phyloP scores from a whole-genome alignment of 2,329 filamentous ascomycete species.

The Aureobasidium musti region DNA sequence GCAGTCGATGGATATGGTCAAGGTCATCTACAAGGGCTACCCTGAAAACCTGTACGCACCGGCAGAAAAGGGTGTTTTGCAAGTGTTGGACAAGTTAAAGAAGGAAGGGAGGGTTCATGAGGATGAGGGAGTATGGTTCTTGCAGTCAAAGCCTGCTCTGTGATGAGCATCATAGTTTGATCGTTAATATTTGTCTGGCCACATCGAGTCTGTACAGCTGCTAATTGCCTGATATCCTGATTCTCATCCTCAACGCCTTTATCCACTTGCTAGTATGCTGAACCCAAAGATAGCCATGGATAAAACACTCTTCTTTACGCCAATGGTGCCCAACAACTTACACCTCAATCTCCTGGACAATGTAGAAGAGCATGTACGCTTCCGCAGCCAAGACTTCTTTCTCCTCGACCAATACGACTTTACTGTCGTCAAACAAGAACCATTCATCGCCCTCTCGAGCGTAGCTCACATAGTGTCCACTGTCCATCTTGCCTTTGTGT shows the following conservation, averaged over 20 bases:
- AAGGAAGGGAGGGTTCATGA: constrained; percentile 61
- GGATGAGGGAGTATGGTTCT: constrained; percentile 17
- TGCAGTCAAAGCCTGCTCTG: constrained; percentile 25
- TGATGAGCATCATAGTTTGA: neutral
- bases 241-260: neutral
- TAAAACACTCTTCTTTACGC: neutral
- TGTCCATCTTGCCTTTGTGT: constrained; percentile 89
- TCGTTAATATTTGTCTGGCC: neutral
- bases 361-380: constrained; percentile 88
- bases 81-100: constrained; percentile 78
- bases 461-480: constrained; percentile 90
- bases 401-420: constrained; percentile 79
- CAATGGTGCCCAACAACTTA: neutral
- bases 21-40: constrained; percentile 79
- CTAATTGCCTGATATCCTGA: neutral
- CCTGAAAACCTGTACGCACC: constrained; percentile 72
- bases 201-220: constrained; percentile 5
- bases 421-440: constrained; percentile 96
- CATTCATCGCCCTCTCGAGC: constrained; percentile 81
- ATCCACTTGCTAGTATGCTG: constrained; percentile 4
- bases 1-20: constrained; percentile 81
- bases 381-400: constrained; percentile 83
- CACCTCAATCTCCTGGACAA: constrained; percentile 35
- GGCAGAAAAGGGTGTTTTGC: constrained; percentile 72
- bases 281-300: neutral